A percentile compares a stretch with the other conserved stretches of the same genome.
Evolutionary conservation across 2,329 filamentous ascomycete species (phyloP).

Genomic region (Colletotrichum plurivorum): DNA sequence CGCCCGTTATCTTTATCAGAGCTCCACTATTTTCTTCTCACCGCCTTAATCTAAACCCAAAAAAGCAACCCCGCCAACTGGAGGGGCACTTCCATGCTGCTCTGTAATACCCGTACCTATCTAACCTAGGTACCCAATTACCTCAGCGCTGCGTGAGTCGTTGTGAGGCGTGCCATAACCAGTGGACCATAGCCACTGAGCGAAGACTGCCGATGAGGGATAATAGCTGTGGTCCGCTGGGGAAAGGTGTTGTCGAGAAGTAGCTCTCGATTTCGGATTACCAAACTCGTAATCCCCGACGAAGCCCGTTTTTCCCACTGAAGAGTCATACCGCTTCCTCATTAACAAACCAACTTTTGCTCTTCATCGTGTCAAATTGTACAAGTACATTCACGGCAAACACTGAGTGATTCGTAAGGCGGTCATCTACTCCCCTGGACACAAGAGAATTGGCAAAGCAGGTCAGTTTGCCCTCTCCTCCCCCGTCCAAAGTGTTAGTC

Average conservation of each 20-base stretch:
- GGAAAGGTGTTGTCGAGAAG: background rate
- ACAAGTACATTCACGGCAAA: background rate
- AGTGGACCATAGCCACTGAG: constrained; percentile 33
- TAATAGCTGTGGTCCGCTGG: background rate
- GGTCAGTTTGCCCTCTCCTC: no score
- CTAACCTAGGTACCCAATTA: no score
- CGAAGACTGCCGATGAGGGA: background rate
- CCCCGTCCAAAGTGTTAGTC: no score
- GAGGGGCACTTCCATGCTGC: constrained; percentile 2
- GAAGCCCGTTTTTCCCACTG: background rate
- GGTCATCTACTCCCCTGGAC: no score
- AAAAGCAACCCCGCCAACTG: constrained; percentile 22
- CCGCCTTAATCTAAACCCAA: constrained; percentile 24
- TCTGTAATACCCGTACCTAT: no score
- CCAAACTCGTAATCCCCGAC: constrained; percentile 28
- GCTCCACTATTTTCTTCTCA: constrained; percentile 20
- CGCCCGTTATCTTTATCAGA: constrained; percentile 32
- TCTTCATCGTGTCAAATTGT: constrained; percentile 10
- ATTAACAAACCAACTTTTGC: background rate
- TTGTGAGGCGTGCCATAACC: constrained; percentile 19
- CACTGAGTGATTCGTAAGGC: no score
- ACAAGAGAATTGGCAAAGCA: no score
- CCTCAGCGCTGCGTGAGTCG: background rate
- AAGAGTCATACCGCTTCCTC: constrained; percentile 11
- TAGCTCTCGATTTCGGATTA: constrained; percentile 13